Evolutionary conservation across 495 filamentous ascomycete genomes (phyloP), one percentile per base, ranked within the genome.

Genomic region (Xeromyces bisporus): DNA sequence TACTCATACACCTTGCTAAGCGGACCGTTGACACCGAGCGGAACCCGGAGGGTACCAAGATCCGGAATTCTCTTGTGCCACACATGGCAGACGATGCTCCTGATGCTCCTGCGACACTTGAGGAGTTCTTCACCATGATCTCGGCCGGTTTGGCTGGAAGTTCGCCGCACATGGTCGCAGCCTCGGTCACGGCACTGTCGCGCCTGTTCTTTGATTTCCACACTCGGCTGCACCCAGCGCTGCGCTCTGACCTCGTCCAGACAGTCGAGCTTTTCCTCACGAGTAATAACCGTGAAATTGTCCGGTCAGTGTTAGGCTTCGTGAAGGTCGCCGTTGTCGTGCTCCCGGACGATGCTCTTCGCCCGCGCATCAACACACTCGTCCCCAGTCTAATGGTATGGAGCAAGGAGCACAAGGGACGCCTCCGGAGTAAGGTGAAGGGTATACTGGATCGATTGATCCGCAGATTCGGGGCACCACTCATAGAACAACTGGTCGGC

Each of bases 71-170:
- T 31, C 77, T 82, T 42, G 81, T 94, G 3, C 66, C 80, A 0
- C 69, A 86, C 48, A 87, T 94, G 80, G 66, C 77, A 3, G 56
- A 71, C 20, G 67, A 87, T 48, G 74, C 84, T 1, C 78, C 83
- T n/a, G 56, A 68, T 32, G 83, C 75, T 2, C 48, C 65, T 9
- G 86, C 87, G 5, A 78, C 66, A 9, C 64, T 96, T 16, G 86
- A 94, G 42, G 89, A 96, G 49, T 94, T 91, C 53, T 81, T 94
- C 66, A 93, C 85, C 24, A 97, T 97, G 87, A 76, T 97, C 18
- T 86, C 80, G 28, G 91, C 89, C 13, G 89, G 91, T 51, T 71
- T 97, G 18, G 89, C 87, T 1, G 87, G 84, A 25, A 73, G 66
- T 36, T 80, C 83, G 11, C 85, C 89, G 23, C 89, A 96, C 57